Evolutionary conservation across 2,329 filamentous ascomycete genomes (phyloP), one percentile per base, ranked within the genome.

Genomic region (Beauveria asiatica): DNA sequence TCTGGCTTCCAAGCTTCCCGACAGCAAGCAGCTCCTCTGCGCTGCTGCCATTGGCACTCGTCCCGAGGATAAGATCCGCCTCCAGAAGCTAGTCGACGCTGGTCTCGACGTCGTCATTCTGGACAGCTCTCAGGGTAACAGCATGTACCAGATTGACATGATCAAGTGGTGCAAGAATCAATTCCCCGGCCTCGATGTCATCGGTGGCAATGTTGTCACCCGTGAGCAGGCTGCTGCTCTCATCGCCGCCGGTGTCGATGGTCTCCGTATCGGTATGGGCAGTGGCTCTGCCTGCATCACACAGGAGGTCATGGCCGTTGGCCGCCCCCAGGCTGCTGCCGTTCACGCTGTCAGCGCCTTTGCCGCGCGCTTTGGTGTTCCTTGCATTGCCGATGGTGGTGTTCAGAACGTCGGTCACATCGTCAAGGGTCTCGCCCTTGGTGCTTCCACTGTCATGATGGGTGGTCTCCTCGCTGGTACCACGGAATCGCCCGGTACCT

Each of bases 381-480:
- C 94, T 61, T 97, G 93, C 78, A 97, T 99, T 72, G 94, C 94
- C 62, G 94, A 99, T 69, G 94, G 94, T 69, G 94, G 94, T 77
- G 89, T 99, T 67, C 94, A 99, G 77, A 99, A 99, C 72, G 90
- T 99, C 66, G 94, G 94, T 59, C 95, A 99, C 80, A 97, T 99
- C 66, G 94, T 99, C 76, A 99, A 99, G 83, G 93, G 92, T 73
- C 86, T 99, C 66, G 88, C 94, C 51, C 86, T 99, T 65, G 94
- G 94, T 67, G 94, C 94, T 62, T 91, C 90, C 50, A 95, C 92
- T 42, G 88, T 99, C 74, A 99, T 99, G 94, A 99, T 99, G 94
- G 94, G 94, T 69, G 95, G 94, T 78, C 86, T 99, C 57, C 84
- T 99, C 65, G 94, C 94, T 55, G 94, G 95, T 73, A 97, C 94